Percentiles rank a stretch among this genome's conserved stretches.
phyloP scores from a whole-genome alignment of 768 basidiomycete genomes.

The Lactarius hengduanensis region DNA sequence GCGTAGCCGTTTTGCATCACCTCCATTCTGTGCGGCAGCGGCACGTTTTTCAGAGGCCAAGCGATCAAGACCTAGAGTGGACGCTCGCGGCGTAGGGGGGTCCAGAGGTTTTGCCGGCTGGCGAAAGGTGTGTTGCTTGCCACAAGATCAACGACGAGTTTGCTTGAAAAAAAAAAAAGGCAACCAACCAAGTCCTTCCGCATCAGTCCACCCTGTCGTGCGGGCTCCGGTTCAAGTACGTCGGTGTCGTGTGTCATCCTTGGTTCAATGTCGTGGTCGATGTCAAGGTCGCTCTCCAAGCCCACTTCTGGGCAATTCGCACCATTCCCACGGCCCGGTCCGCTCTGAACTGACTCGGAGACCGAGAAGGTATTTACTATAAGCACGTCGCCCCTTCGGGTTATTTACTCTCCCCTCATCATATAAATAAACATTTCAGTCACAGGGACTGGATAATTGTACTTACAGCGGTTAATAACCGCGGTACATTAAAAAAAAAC shows the following conservation, averaged over 20 bases:
- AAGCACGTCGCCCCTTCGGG: too few relatives aligned
- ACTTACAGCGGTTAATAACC: not conserved
- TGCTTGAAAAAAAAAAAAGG: constrained; percentile 9
- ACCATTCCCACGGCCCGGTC: not conserved
- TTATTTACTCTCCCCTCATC: not conserved
- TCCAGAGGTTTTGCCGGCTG: constrained; percentile 70
- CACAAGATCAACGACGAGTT: constrained; percentile 15
- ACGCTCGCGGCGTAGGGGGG: constrained; percentile 74
- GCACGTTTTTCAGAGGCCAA: constrained; percentile 87
- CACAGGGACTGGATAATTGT: not conserved
- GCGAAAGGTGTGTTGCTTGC: constrained; percentile 77
- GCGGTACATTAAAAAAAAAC: not conserved
- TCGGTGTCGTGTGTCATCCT: constrained; percentile 58
- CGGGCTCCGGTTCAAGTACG: constrained; percentile 76
- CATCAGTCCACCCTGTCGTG: constrained; percentile 76
- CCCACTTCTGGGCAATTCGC: not conserved
- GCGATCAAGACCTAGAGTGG: constrained; percentile 82
- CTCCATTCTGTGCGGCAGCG: constrained; percentile 42
- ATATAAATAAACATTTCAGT: not conserved
- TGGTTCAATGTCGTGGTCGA: not conserved
- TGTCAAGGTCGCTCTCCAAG: not conserved
- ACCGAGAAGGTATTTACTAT: too few relatives aligned
- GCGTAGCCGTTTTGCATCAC: constrained; percentile 65
- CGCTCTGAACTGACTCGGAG: too few relatives aligned
- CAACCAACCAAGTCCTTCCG: constrained; percentile 58